These are phyloP conservation scores for Ploettnerulaceae sp. DNA, from an alignment of 2,329 filamentous ascomycete genomes.

Conservation along the genomic window DNA sequence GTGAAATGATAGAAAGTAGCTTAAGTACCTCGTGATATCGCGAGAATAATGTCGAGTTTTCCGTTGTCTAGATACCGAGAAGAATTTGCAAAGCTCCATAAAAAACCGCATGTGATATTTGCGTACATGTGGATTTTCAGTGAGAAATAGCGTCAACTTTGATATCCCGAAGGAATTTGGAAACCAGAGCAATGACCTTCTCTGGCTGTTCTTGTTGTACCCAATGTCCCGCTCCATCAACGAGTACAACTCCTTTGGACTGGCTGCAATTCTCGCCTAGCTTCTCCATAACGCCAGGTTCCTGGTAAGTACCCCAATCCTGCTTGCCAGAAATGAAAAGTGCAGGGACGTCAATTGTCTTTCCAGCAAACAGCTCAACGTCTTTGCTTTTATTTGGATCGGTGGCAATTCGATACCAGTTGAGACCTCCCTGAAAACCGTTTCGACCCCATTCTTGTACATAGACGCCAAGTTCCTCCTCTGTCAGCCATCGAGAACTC, in stretches of 20 bases:
- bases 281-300: conserved; percentile 57
- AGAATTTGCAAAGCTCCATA: too few relatives aligned
- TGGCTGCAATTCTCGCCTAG: conserved; percentile 48
- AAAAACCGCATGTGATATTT: too few relatives aligned
- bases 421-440: conserved; percentile 61
- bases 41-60: too few relatives aligned
- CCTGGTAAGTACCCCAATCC: conserved; percentile 67
- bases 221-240: conserved; percentile 65
- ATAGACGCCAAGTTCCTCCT: conserved; percentile 56
- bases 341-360: conserved; percentile 56
- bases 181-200: conserved; percentile 44
- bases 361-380: conserved; percentile 53
- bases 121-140: conserved; percentile 1
- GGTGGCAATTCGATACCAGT: conserved; percentile 62
- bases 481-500: conserved; percentile 47
- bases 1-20: too few relatives aligned
- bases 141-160: conserved; percentile 10
- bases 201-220: conserved; percentile 61
- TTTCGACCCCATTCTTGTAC: conserved; percentile 55
- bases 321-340: conserved; percentile 56
- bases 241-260: conserved; percentile 47
- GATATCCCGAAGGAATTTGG: conserved; percentile 36
- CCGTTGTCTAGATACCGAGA: too few relatives aligned
- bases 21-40: too few relatives aligned
- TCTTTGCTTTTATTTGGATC: conserved; percentile 45